phyloP scores from a whole-genome alignment of 129 eudicot genomes.

The Solidago caesia region DNA sequence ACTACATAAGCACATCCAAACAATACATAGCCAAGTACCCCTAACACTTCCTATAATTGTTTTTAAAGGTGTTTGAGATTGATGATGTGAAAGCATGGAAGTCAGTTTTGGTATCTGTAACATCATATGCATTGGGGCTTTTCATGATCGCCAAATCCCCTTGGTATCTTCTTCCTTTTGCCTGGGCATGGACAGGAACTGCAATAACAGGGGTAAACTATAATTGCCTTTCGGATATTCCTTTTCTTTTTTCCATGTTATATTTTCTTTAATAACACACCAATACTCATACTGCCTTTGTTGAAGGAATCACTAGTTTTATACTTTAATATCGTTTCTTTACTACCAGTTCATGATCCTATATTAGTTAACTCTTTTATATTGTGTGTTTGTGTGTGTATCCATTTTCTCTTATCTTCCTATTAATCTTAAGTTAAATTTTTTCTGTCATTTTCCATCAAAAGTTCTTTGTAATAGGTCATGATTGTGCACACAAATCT shows the following conservation, averaged over 20 bases:
- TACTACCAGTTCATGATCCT: neutral
- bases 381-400: neutral
- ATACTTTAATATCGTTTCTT: no score
- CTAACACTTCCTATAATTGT: neutral
- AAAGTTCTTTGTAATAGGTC: constrained; percentile 97
- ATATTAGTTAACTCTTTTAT: neutral
- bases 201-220: constrained; percentile 91
- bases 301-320: constrained; percentile 11
- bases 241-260: neutral
- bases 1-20: neutral
- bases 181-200: constrained; percentile 99
- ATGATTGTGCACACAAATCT: constrained; percentile 98
- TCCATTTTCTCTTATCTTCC: constrained; percentile 8
- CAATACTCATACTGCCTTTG: neutral
- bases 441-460: constrained; percentile 25
- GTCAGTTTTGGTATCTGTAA: constrained; percentile 72
- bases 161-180: constrained; percentile 93
- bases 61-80: constrained; percentile 82
- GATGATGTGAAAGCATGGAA: constrained; percentile 88
- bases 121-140: constrained; percentile 83
- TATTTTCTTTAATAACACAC: neutral
- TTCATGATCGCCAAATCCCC: constrained; percentile 84
- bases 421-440: constrained; percentile 6
- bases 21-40: neutral
- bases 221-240: neutral